Evolutionary conservation across 805 yeast genomes (phyloP).

Genomic region (Candida orba): DNA sequence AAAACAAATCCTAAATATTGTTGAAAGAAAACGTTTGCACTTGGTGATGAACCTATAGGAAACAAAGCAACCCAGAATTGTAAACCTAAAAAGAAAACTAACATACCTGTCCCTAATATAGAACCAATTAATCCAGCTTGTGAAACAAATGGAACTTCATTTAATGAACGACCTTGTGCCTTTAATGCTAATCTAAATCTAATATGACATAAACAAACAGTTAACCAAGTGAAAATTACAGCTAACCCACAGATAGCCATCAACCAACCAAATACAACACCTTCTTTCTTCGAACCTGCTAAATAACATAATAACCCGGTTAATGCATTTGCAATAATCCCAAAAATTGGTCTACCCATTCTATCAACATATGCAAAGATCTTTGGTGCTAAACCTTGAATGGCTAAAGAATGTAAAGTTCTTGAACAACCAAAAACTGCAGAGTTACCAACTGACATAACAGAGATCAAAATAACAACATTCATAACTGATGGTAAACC

Average conservation of each 20-base stretch:
- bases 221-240: slow-evolving; percentile 42
- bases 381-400: slow-evolving; percentile 38
- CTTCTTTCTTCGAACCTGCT: slow-evolving; percentile 35
- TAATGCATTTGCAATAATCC: slow-evolving; percentile 32
- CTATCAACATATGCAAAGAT: slow-evolving; percentile 38
- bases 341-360: slow-evolving; percentile 43
- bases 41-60: slow-evolving; percentile 33
- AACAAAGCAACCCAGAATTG: slow-evolving; percentile 44
- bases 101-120: slow-evolving; percentile 29
- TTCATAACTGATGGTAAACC: slow-evolving; percentile 35
- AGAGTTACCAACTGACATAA: slow-evolving; percentile 42
- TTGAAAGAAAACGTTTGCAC: slow-evolving; percentile 32
- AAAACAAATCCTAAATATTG: slow-evolving; percentile 37
- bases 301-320: slow-evolving; percentile 39
- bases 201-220: slow-evolving; percentile 36
- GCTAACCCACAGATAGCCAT: slow-evolving; percentile 43
- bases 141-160: slow-evolving; percentile 36
- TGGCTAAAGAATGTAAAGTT: slow-evolving; percentile 40
- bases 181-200: slow-evolving; percentile 40
- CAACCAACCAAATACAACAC: slow-evolving; percentile 40
- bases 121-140: slow-evolving; percentile 39
- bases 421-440: slow-evolving; percentile 53
- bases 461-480: slow-evolving; percentile 33
- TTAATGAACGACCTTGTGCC: slow-evolving; percentile 33
- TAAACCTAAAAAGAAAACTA: slow-evolving; percentile 31